Evolutionary conservation across 345 rosid species (phyloP).

Genomic region (Erodium maritimum): DNA sequence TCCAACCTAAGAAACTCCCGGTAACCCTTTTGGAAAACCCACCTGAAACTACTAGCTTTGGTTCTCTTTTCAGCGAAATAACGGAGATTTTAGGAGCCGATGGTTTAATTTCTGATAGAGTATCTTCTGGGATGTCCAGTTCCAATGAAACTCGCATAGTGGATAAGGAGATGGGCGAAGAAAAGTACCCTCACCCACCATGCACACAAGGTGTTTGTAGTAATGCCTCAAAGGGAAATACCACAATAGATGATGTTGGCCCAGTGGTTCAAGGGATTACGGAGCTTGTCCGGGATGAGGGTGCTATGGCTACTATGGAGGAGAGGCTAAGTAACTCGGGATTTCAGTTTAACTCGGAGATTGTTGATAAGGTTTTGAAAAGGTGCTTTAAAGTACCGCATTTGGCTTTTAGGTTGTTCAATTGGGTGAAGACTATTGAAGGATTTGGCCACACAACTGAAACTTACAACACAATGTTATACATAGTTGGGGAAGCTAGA

Average conservation of each 20-base stretch:
- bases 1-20: slow-evolving; percentile 11
- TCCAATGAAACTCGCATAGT: slow-evolving; percentile 10
- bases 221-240: slow-evolving; percentile 26
- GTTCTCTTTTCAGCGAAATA: slow-evolving; percentile 52
- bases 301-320: slow-evolving; percentile 38
- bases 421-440: slow-evolving; percentile 50
- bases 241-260: slow-evolving; percentile 28
- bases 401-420: slow-evolving; percentile 56
- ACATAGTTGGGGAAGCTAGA: slow-evolving; percentile 48
- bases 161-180: not conserved
- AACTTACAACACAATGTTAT: slow-evolving; percentile 49
- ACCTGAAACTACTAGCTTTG: slow-evolving; percentile 16
- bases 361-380: slow-evolving; percentile 67
- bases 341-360: slow-evolving; percentile 31
- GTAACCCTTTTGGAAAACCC: slow-evolving; percentile 17
- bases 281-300: slow-evolving; percentile 33
- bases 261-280: slow-evolving; percentile 44
- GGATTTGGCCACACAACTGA: slow-evolving; percentile 35
- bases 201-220: slow-evolving; percentile 36
- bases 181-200: not conserved
- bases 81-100: slow-evolving; percentile 41
- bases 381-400: slow-evolving; percentile 74
- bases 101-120: slow-evolving; percentile 16
- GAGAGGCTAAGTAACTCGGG: slow-evolving; percentile 38
- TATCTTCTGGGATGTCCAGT: slow-evolving; percentile 16